Base-by-base conservation (phyloP, 1,284 basidiomycete genomes). In the Fomitopsis pinicola region DNA sequence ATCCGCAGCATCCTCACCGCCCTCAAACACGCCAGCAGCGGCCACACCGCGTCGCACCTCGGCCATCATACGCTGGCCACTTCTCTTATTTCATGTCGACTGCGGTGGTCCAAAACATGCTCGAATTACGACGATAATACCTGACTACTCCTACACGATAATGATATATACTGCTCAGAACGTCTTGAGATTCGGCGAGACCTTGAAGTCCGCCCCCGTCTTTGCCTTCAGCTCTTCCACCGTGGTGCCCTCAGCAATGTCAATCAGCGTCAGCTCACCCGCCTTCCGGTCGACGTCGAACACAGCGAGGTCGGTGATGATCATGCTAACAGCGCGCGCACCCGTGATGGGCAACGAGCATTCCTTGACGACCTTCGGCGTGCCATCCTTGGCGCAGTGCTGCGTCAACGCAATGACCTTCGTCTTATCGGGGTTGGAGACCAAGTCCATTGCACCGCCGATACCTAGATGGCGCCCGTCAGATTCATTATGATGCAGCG, bases 381-480 rank as follows among this genome's bases (percentile, higher is more conserved):
- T 84, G 56, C 95, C 95, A 71, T 94, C 87, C 78, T 95, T 97
- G 58, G 94, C 88, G 66, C 87, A 86, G 76, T 97, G 95, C 71
- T 97, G 94, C 82, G 93, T 92, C 52, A 94, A 84, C 5, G 86
- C 92, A 62, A 97, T 92, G 64, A 92, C 88, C 75, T 90, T 94
- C 55, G 94, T 96, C 77, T 88, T 86, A 73, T 95, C 92, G 1
- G 94, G 94, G 76, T 95, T 95, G 52, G 93, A 95, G 60, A 96
- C 94, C 58, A 96, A 87, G 72, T 97, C 95, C 94, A 97, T 97
- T 1, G 95, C 95, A 61, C 96, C 95, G 35, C 95, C 95, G 73
- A 97, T 95, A 55, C 92, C 92, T 89, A 66, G 30, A 36, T 52
- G 19, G 8, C 36, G 28, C 38, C 35, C 17, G 33, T 58, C 50